A percentile compares a stretch with the other conserved stretches of the same genome.
phyloP scores from a whole-genome alignment of 139 green algal species.

The Micractinium sp. region DNA sequence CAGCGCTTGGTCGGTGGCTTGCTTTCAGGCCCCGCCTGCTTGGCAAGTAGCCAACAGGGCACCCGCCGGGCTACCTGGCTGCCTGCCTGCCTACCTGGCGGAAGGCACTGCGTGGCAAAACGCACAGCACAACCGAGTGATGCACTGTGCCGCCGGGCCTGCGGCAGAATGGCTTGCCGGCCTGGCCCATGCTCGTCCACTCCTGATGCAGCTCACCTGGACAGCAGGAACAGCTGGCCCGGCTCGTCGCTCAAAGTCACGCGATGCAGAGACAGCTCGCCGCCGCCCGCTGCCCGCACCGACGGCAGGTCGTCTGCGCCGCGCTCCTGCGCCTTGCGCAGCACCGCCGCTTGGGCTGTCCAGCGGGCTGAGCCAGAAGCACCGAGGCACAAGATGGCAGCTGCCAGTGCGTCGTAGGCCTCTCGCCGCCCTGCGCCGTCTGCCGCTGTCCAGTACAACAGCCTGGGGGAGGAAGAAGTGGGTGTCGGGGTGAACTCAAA shows the following conservation, averaged over 20 bases:
- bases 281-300: neutral
- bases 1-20: too few relatives aligned
- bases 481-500: neutral
- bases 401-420: constrained; percentile 19
- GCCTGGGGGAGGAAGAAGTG: neutral
- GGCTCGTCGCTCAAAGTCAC: constrained; percentile 28
- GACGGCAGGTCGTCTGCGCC: constrained; percentile 25
- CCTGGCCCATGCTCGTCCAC: neutral
- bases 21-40: too few relatives aligned
- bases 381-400: constrained; percentile 16
- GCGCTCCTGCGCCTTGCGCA: neutral
- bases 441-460: constrained; percentile 23
- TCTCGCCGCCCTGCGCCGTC: constrained; percentile 10
- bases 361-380: neutral
- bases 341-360: constrained; percentile 2
- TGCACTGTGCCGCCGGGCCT: too few relatives aligned
- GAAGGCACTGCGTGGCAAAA: too few relatives aligned
- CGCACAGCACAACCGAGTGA: too few relatives aligned
- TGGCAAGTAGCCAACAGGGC: too few relatives aligned
- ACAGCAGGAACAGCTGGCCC: constrained; percentile 21
- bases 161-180: too few relatives aligned
- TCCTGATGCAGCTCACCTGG: neutral
- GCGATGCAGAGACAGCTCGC: neutral
- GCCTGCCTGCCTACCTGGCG: too few relatives aligned
- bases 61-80: too few relatives aligned